Evolutionary conservation across 2,329 filamentous ascomycete species (phyloP).

Genomic region (Epichloe sp.): DNA sequence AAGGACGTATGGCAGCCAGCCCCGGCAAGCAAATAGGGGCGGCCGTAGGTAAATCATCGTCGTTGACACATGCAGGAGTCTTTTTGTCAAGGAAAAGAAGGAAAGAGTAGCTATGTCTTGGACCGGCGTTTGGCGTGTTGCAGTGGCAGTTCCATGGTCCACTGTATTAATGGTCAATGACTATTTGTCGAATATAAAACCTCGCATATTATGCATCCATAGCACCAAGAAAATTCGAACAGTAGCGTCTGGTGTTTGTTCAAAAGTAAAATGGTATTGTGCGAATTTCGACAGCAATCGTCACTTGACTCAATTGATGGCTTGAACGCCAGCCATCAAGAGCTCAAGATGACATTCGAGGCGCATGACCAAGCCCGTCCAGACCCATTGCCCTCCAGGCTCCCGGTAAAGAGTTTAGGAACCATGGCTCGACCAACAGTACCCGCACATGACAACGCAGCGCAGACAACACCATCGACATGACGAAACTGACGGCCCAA

Average conservation of each 20-base stretch:
- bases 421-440: conserved; percentile 65
- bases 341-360: conserved; percentile 14
- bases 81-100: background rate
- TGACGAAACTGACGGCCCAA: background rate
- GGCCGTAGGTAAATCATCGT: conserved; percentile 4
- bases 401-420: conserved; percentile 31
- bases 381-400: conserved; percentile 26
- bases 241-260: too few species aligned
- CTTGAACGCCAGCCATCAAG: background rate
- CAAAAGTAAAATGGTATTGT: too few species aligned
- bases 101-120: background rate
- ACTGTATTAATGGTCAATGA: background rate
- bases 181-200: background rate
- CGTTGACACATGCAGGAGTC: background rate
- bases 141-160: background rate
- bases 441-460: conserved; percentile 34
- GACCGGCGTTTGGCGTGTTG: conserved; percentile 4
- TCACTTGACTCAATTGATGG: background rate
- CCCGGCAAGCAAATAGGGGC: conserved; percentile 36
- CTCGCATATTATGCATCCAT: background rate
- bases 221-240: background rate
- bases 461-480: too few species aligned
- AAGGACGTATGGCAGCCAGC: conserved; percentile 67
- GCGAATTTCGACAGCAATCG: background rate
- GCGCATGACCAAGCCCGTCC: conserved; percentile 30